These are phyloP conservation scores for Eragrostis curvula DNA, from an alignment of 176 grass and related monocot genomes.

Conservation along the genomic window DNA sequence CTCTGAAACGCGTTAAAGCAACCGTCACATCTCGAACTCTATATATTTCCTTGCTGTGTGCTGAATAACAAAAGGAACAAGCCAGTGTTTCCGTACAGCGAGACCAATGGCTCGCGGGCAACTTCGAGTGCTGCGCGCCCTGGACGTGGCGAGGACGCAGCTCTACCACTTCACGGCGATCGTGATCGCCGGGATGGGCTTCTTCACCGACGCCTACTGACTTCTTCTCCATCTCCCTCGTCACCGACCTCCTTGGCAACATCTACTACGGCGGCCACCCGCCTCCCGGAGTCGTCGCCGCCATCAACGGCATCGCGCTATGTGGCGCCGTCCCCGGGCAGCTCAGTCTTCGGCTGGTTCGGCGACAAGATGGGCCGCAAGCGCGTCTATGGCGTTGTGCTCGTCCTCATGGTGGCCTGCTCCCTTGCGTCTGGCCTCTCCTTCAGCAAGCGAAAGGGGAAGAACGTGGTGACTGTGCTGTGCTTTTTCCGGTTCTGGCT, in stretches of 20 bases:
- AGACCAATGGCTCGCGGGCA: constrained; percentile 15
- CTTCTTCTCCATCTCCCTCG: constrained; percentile 45
- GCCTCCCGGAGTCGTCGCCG: neutral
- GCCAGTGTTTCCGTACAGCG: neutral
- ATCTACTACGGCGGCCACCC: neutral
- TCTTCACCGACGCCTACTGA: constrained; percentile 59
- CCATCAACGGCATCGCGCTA: constrained; percentile 42
- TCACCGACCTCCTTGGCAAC: constrained; percentile 39
- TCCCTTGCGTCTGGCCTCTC: constrained; percentile 42
- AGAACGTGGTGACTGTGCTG: constrained; percentile 14
- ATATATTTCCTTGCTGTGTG: too few species aligned
- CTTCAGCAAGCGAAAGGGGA: constrained; percentile 16
- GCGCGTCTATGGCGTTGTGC: constrained; percentile 30
- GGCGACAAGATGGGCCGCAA: constrained; percentile 66
- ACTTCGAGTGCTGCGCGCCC: constrained; percentile 33
- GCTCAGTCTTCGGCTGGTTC: constrained; percentile 61
- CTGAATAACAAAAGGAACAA: neutral
- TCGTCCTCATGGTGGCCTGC: constrained; percentile 37
- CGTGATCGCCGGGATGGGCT: constrained; percentile 50
- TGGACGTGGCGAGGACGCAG: constrained; percentile 50
- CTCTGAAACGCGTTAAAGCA: too few species aligned
- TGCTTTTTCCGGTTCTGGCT: constrained; percentile 42
- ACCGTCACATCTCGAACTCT: too few species aligned
- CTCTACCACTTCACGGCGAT: constrained; percentile 35
- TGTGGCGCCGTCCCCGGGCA: constrained; percentile 41